A percentile compares a stretch with the other conserved stretches of the same genome.
phyloP scores from a whole-genome alignment of 1,284 basidiomycete species.

The Naganishia sp. region DNA sequence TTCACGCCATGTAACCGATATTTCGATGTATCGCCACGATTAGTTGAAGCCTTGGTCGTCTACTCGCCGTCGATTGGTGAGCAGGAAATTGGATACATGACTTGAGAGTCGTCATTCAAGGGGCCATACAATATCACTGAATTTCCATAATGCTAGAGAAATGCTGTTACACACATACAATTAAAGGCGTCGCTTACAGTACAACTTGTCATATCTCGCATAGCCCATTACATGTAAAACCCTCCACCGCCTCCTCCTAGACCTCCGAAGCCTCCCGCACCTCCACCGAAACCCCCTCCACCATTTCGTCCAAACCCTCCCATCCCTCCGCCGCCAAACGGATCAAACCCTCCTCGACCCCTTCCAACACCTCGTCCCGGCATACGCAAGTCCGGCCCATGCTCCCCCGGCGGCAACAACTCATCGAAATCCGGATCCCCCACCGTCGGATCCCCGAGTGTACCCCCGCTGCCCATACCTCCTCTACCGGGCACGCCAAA shows the following conservation, averaged over 20 bases:
- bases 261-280: conserved; percentile 37
- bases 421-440: conserved; percentile 51
- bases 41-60: no score
- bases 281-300: conserved; percentile 34
- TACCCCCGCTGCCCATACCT: conserved; percentile 14
- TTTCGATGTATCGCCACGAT: no score
- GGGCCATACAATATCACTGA: no score
- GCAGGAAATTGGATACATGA: no score
- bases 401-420: conserved; percentile 51
- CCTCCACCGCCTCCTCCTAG: background rate
- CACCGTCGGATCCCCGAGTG: conserved; percentile 40
- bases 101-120: no score
- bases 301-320: conserved; percentile 28
- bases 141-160: no score
- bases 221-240: background rate
- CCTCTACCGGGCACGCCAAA: conserved; percentile 29
- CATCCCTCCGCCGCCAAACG: conserved; percentile 37
- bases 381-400: conserved; percentile 47
- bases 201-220: background rate
- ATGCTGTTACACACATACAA: background rate
- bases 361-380: conserved; percentile 34
- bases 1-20: no score
- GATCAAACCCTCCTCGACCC: conserved; percentile 30
- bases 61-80: no score
- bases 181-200: no score